Conservation (phyloP, 192 early-diverging fungal genomes). For the Backusella circina region DNA sequence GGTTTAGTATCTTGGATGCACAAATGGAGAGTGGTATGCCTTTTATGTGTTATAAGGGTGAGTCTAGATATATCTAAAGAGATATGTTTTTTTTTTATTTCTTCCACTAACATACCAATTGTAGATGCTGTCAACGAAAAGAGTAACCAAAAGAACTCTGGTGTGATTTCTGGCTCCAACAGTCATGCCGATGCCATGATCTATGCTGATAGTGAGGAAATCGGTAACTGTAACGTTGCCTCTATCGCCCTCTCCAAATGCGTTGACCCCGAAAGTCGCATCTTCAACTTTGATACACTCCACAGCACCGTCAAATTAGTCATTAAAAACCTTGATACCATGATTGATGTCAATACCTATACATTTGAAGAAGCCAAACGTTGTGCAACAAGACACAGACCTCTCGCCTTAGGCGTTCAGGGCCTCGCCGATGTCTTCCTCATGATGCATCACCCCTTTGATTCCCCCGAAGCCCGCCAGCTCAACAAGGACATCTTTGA, state of each 20-base stretch:
- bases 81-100: background rate
- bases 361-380: constrained; percentile 79
- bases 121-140: constrained; percentile 91
- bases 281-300: constrained; percentile 82
- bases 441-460: constrained; percentile 90
- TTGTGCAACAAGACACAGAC: constrained; percentile 90
- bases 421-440: constrained; percentile 95
- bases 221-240: constrained; percentile 95
- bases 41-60: constrained; percentile 95
- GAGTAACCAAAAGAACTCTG: constrained; percentile 96
- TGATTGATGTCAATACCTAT: constrained; percentile 96
- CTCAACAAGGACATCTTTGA: constrained; percentile 92
- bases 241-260: constrained; percentile 88
- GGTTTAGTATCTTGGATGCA: constrained; percentile 92
- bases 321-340: constrained; percentile 90
- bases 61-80: background rate
- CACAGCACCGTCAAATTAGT: constrained; percentile 82
- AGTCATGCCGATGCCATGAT: constrained; percentile 90
- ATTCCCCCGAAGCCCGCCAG: constrained; percentile 75
- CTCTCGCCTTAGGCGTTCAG: constrained; percentile 88
- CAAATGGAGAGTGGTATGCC: constrained; percentile 97
- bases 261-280: constrained; percentile 55
- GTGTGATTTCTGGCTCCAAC: constrained; percentile 96
- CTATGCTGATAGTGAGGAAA: constrained; percentile 90
- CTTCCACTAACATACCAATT: no score